Percentiles rank a stretch among this genome's conserved stretches.
Conservation (phyloP, 176 grass and related monocot species). For the Tuctoria greenei region DNA sequence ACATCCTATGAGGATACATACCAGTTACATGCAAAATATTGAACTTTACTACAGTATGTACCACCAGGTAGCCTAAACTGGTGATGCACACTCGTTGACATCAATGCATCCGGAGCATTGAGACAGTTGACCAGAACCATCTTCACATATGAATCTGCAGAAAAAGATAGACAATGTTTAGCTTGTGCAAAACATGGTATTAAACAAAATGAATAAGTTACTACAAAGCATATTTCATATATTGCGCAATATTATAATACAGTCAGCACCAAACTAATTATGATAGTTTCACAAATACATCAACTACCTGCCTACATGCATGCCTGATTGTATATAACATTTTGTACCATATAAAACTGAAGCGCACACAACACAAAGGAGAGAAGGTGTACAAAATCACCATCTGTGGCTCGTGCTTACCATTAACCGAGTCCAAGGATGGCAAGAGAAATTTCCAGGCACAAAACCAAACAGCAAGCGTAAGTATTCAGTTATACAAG, state of each 20-base stretch:
- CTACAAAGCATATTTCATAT: neutral
- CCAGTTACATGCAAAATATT: constrained; percentile 10
- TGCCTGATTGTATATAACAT: neutral
- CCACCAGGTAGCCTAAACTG: no score
- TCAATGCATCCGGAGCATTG: constrained; percentile 1
- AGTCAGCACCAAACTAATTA: neutral
- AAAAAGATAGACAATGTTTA: constrained; percentile 21
- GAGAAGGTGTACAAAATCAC: neutral
- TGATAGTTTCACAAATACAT: neutral
- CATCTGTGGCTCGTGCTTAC: neutral
- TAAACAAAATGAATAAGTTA: constrained; percentile 13
- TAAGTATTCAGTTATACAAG: neutral
- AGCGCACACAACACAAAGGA: neutral
- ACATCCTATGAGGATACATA: neutral
- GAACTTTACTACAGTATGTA: constrained; percentile 31
- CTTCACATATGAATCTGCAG: constrained; percentile 37
- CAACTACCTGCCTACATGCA: neutral
- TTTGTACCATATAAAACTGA: neutral
- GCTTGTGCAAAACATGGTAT: constrained; percentile 3
- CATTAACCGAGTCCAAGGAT: neutral
- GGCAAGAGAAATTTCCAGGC: constrained; percentile 10
- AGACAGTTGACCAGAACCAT: neutral
- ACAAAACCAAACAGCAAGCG: neutral
- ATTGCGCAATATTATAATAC: neutral
- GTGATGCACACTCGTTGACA: neutral